Evolutionary conservation across 73 alveolate genomes (phyloP).

Genomic region (Stentor roeselii): DNA sequence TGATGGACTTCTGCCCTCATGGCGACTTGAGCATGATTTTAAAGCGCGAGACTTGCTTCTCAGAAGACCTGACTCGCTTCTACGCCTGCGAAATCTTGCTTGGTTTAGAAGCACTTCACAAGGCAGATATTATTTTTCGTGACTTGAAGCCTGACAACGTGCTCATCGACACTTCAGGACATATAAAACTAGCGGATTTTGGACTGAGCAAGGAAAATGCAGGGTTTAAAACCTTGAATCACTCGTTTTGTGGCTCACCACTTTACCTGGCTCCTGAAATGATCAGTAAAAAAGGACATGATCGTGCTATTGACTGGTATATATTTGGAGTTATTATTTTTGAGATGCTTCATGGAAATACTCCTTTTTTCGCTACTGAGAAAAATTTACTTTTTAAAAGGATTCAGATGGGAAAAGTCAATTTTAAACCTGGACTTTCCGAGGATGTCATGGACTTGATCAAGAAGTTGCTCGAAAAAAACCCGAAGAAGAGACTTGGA

Average conservation of each 20-base stretch:
- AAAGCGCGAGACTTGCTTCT: slow-evolving; percentile 60
- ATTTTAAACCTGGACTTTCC: too few species aligned
- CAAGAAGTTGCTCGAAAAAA: slow-evolving; percentile 45
- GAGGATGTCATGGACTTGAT: slow-evolving; percentile 45
- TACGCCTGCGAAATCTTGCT: slow-evolving; percentile 35
- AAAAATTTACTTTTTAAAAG: slow-evolving; percentile 61
- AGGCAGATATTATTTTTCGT: slow-evolving; percentile 32
- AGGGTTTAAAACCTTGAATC: slow-evolving; percentile 59
- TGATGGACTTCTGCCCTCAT: slow-evolving; percentile 81
- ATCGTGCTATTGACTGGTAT: slow-evolving; percentile 91
- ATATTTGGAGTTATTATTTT: slow-evolving; percentile 81
- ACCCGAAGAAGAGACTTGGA: slow-evolving; percentile 58
- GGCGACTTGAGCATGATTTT: slow-evolving; percentile 82
- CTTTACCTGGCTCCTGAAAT: slow-evolving; percentile 94
- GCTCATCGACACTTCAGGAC: slow-evolving; percentile 5
- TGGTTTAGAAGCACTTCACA: slow-evolving; percentile 40
- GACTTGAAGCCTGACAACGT: slow-evolving; percentile 53
- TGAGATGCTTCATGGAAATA: slow-evolving; percentile 83
- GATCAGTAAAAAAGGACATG: slow-evolving; percentile 86
- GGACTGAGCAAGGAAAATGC: slow-evolving; percentile 84
- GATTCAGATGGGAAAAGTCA: too few species aligned
- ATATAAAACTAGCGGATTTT: slow-evolving; percentile 61
- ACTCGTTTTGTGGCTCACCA: slow-evolving; percentile 84
- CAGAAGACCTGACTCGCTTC: slow-evolving; percentile 64
- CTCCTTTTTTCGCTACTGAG: slow-evolving; percentile 79